phyloP scores from a whole-genome alignment of 495 filamentous ascomycete genomes.

The Tuber indicum region DNA sequence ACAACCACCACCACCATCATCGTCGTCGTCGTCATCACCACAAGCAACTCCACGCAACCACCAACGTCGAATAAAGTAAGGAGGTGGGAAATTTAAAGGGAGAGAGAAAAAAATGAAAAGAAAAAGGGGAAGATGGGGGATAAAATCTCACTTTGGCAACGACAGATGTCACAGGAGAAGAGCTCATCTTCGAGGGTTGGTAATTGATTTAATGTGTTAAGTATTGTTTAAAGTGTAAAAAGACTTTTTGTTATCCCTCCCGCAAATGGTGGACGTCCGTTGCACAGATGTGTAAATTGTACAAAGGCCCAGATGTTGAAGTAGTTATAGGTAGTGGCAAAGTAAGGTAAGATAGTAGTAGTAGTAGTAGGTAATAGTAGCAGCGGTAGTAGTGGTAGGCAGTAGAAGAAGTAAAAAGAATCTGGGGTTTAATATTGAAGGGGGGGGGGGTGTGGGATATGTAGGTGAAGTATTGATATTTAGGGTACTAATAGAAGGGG shows the following conservation, averaged over 20 bases:
- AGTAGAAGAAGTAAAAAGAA: conserved; percentile 6
- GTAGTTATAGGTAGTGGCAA: not conserved
- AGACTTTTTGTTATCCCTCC: not conserved
- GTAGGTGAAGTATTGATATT: not conserved
- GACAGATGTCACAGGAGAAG: conserved; percentile 36
- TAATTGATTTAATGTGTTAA: not conserved
- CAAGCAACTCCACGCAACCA: not conserved
- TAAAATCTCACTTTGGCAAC: conserved; percentile 36
- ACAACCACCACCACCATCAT: not conserved
- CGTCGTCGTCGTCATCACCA: not conserved
- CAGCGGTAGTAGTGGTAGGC: not conserved
- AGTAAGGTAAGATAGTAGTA: conserved; percentile 2
- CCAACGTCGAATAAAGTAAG: not conserved
- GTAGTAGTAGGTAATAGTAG: not conserved
- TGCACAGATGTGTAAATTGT: conserved; percentile 4
- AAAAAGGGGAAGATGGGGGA: not conserved
- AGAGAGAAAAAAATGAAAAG: not conserved
- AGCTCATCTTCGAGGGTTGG: conserved; percentile 26
- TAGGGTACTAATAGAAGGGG: not conserved
- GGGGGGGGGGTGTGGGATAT: not conserved
- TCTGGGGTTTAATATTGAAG: conserved; percentile 1
- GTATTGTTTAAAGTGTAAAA: conserved; percentile 1
- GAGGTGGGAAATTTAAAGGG: conserved; percentile 23
- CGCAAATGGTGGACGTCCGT: not conserved
- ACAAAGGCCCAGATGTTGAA: not conserved